Percentiles rank a stretch among this genome's conserved stretches.
Conservation (phyloP, 768 basidiomycete species). For the Suillus luteus region DNA sequence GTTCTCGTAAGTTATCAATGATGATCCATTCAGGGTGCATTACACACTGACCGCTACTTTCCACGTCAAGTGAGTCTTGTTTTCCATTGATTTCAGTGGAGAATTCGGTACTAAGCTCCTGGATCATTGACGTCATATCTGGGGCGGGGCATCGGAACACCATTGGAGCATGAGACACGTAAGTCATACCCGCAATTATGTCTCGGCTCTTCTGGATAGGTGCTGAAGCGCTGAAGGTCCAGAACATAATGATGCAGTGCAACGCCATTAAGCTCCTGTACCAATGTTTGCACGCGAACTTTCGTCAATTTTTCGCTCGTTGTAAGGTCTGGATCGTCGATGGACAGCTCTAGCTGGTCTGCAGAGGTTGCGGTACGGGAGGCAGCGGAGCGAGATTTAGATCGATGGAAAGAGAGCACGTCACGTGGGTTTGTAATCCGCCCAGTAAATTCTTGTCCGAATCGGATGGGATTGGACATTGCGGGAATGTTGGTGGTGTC, state of each 20-base stretch:
- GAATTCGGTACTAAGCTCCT: too few relatives aligned
- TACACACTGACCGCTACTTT: conserved; percentile 2
- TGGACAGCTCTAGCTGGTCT: conserved; percentile 79
- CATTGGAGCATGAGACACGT: too few relatives aligned
- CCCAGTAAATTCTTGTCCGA: conserved; percentile 93
- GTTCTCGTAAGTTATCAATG: conserved; percentile 45
- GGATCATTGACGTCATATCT: too few relatives aligned
- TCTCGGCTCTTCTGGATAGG: too few relatives aligned
- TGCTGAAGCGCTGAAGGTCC: too few relatives aligned
- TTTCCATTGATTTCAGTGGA: too few relatives aligned
- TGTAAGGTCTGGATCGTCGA: conserved; percentile 71
- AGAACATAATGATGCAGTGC: background rate
- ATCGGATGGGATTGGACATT: conserved; percentile 94
- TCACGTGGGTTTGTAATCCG: conserved; percentile 93
- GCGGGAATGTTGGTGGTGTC: conserved; percentile 90
- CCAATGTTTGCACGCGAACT: conserved; percentile 85
- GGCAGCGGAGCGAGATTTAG: conserved; percentile 49
- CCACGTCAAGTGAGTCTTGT: conserved; percentile 19
- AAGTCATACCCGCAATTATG: too few relatives aligned
- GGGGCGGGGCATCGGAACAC: too few relatives aligned
- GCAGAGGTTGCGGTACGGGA: conserved; percentile 60
- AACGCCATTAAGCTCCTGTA: conserved; percentile 40
- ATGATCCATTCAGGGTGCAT: background rate
- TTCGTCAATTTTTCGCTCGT: conserved; percentile 75
- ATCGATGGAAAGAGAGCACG: conserved; percentile 85